Evolutionary conservation across 2,329 filamentous ascomycete species (phyloP).

Genomic region (Colletotrichum magnum): DNA sequence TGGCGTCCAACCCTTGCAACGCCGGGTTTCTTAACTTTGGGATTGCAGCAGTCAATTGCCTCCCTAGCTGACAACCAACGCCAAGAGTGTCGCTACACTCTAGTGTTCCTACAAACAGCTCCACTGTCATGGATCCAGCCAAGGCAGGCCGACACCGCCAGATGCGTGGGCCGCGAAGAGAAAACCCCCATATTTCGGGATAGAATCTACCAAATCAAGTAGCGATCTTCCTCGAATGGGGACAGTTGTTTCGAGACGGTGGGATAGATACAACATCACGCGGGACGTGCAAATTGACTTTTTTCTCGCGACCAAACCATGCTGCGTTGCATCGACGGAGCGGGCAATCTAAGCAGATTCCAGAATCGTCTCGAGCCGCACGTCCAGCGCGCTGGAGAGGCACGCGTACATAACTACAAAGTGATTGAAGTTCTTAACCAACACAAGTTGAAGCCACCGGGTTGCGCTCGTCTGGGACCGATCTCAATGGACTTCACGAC

Average conservation of each 20-base stretch:
- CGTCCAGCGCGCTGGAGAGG: no score
- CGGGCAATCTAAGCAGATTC: neutral
- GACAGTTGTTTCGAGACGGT: conserved; percentile 24
- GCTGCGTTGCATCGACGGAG: neutral
- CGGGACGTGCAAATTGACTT: neutral
- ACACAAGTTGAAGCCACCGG: no score
- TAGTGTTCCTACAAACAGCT: neutral
- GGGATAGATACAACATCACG: conserved; percentile 21
- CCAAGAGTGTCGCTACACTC: neutral
- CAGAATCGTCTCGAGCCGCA: no score
- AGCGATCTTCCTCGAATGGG: conserved; percentile 23
- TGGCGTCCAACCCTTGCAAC: neutral
- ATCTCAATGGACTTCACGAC: neutral
- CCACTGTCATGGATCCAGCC: conserved; percentile 13
- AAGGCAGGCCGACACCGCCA: conserved; percentile 27
- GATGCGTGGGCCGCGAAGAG: neutral
- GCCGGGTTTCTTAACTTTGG: neutral
- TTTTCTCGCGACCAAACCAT: neutral
- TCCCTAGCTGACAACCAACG: neutral
- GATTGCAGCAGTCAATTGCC: neutral
- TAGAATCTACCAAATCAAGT: conserved; percentile 13
- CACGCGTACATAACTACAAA: no score
- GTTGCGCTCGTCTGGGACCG: neutral
- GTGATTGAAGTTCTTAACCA: no score
- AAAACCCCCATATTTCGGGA: conserved; percentile 5